A percentile compares a stretch with the other conserved stretches of the same genome.
phyloP scores from a whole-genome alignment of 495 filamentous ascomycete genomes.

The Talaromyces stipitatus region DNA sequence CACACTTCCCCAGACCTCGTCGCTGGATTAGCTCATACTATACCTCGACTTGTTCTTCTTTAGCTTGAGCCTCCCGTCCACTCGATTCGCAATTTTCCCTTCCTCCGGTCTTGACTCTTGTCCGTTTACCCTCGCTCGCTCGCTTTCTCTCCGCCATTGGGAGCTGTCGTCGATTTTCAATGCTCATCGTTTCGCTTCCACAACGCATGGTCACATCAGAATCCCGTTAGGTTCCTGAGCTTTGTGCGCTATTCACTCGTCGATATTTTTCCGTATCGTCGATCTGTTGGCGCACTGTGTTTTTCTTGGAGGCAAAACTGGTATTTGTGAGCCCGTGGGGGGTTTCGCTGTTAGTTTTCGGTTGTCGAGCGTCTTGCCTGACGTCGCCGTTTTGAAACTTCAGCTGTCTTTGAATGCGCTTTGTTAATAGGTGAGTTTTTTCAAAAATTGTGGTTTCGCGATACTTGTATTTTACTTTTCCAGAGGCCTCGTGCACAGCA shows the following conservation, averaged over 20 bases:
- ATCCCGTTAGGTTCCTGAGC: background rate
- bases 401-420: background rate
- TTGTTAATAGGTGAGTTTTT: background rate
- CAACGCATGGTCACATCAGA: background rate
- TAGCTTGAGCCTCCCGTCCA: conserved; percentile 1
- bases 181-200: conserved; percentile 2
- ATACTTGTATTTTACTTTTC: background rate
- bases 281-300: background rate
- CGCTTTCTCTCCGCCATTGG: conserved; percentile 5
- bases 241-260: background rate
- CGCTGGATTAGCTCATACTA: background rate
- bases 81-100: conserved; percentile 6
- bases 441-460: background rate
- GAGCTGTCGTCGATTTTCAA: conserved; percentile 4
- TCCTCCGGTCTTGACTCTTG: background rate
- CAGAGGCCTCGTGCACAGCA: background rate
- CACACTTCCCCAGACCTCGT: conserved; percentile 9
- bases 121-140: background rate
- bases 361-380: background rate
- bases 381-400: background rate
- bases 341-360: background rate
- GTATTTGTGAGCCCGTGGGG: background rate
- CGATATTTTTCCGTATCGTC: background rate
- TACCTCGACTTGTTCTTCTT: background rate
- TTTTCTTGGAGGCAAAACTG: background rate